phyloP scores from a whole-genome alignment of 371 early-diverging fungal species.

The Rhizopus stolonifer region DNA sequence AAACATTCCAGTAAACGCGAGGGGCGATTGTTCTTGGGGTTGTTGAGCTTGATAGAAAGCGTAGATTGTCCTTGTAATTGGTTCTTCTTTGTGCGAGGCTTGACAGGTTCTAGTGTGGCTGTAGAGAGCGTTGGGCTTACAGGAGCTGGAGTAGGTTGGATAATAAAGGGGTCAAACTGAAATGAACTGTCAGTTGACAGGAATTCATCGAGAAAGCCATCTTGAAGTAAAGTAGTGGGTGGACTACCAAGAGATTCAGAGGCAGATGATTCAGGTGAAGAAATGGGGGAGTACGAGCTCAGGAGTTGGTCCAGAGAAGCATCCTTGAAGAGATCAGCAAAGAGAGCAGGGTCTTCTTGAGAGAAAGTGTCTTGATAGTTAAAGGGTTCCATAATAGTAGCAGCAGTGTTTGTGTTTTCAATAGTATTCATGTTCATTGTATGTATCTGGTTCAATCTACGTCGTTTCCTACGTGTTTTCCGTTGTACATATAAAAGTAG shows the following conservation, averaged over 20 bases:
- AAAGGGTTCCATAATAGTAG: slow-evolving; percentile 4
- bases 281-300: slow-evolving; percentile 17
- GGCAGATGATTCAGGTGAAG: slow-evolving; percentile 22
- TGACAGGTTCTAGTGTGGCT: slow-evolving; percentile 3
- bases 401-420: not conserved
- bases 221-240: slow-evolving; percentile 24
- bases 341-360: slow-evolving; percentile 21
- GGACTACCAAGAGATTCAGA: slow-evolving; percentile 27
- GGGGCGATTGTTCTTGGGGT: slow-evolving; percentile 28
- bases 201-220: slow-evolving; percentile 24
- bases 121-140: not conserved
- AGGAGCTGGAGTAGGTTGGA: slow-evolving; percentile 19
- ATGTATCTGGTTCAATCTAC: slow-evolving; percentile 36
- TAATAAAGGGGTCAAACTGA: slow-evolving; percentile 24
- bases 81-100: slow-evolving; percentile 23
- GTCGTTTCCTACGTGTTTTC: slow-evolving; percentile 50
- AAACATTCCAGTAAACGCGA: slow-evolving; percentile 71
- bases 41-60: slow-evolving; percentile 25
- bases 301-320: slow-evolving; percentile 24
- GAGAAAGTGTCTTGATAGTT: slow-evolving; percentile 19
- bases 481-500: slow-evolving; percentile 44
- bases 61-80: slow-evolving; percentile 24
- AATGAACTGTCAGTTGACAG: slow-evolving; percentile 15
- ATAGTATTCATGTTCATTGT: not conserved
- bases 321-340: slow-evolving; percentile 27